Base-by-base conservation (phyloP, 176 grass and related monocot species). In the Tuctoria greenei region DNA sequence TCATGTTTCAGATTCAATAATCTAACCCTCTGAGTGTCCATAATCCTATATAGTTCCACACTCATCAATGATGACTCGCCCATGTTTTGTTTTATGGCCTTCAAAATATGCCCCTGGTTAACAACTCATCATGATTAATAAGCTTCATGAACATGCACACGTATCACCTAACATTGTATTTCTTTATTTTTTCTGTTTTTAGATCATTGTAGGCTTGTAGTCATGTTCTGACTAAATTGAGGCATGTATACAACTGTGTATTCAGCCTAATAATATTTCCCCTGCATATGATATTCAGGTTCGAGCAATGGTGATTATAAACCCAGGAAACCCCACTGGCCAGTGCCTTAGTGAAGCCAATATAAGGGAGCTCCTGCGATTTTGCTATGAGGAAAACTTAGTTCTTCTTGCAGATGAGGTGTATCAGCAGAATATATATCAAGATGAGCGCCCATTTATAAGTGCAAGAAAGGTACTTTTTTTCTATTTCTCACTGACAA, bases 231-330 rank as follows among this genome's bases (percentile, higher is more conserved):
- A 41, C 61, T 27, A 61, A 77, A 60, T 8, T 52, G 4, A 55
- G 36, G 24, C 42, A 64, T 78, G 45, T 15, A 43, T 28, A 10
- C 16, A 50, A 2, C 2, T 66, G 11, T 69, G 4, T 73, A 37
- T 61, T 56, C 57, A 11, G 2, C 64, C 56, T 55, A 40, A 65
- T 84, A 24, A 35, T 51, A n/a, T 52, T 69, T 75, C 4, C 18
- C 15, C 23, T 18, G 56, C 28, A 24, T 80, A 6, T 56, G 12
- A 54, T 79, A 46, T 16, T 51, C 80, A 99, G 96, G 82, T 95
- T 80, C 89, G 96, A 80, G 96, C 96, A 20, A 92, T 99, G 96
- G 96, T 99, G 82, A 92, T 99, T 64, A 99, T 99, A 83, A 99
- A 99, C 58, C 96, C 96, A 80, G 96, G 96, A 79, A 99, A 99